A percentile compares a stretch with the other conserved stretches of the same genome.
Evolutionary conservation across 176 grass and related monocot genomes (phyloP).

Genomic region (Saccharum officinarum): DNA sequence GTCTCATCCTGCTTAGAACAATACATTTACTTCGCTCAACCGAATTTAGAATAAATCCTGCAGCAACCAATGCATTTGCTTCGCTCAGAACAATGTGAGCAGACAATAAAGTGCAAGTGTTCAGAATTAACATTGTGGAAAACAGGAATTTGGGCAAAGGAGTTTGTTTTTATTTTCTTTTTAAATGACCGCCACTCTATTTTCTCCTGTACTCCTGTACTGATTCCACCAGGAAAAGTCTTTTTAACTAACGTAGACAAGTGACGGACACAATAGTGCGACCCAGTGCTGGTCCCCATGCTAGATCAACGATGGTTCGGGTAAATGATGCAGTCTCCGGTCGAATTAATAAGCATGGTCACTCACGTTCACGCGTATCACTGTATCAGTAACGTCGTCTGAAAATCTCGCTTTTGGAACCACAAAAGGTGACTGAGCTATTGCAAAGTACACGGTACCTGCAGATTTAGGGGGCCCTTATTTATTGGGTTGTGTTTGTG

Average conservation of each 20-base stretch:
- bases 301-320: not conserved
- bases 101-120: not conserved
- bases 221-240: not conserved
- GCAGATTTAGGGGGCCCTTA: conserved; percentile 9
- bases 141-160: not conserved
- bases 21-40: not conserved
- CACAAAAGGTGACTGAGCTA: conserved; percentile 41
- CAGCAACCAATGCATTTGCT: not conserved
- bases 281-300: conserved; percentile 25
- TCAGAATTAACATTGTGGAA: not conserved
- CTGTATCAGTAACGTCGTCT: not conserved
- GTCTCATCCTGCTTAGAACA: not conserved
- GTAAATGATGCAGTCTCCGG: conserved; percentile 41
- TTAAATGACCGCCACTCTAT: not conserved
- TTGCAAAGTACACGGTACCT: conserved; percentile 32
- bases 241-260: not conserved
- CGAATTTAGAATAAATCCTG: not conserved
- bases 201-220: not conserved
- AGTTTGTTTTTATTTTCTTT: not conserved
- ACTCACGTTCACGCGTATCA: not conserved
- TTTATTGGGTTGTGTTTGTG: conserved; percentile 16
- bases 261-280: conserved; percentile 16
- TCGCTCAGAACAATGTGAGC: not conserved
- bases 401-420: conserved; percentile 19
- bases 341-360: conserved; percentile 35